A percentile compares a stretch with the other conserved stretches of the same genome.
phyloP scores from a whole-genome alignment of 75 land plant genomes.

The Selaginella moellendorffii region DNA sequence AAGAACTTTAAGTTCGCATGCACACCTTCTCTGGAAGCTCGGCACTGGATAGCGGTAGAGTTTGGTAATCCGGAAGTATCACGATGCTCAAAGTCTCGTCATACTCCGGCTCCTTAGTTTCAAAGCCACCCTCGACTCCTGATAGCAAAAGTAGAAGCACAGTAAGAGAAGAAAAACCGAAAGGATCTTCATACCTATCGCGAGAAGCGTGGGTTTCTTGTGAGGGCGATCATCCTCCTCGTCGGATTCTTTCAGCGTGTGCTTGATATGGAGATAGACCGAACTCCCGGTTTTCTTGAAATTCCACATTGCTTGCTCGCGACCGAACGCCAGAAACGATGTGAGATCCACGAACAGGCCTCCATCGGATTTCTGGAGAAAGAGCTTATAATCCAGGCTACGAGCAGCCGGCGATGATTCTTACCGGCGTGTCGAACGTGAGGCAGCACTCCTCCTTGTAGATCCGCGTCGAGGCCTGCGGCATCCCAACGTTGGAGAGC shows the following conservation, averaged over 20 bases:
- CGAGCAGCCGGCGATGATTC: neutral
- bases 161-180: neutral
- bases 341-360: constrained; percentile 72
- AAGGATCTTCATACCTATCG: constrained; percentile 64
- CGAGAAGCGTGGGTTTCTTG: constrained; percentile 93
- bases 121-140: constrained; percentile 97
- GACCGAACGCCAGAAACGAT: constrained; percentile 91
- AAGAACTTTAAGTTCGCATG: neutral
- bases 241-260: constrained; percentile 42
- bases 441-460: constrained; percentile 95
- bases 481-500: constrained; percentile 70
- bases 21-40: constrained; percentile 96
- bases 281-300: constrained; percentile 77
- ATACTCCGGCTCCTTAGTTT: constrained; percentile 69
- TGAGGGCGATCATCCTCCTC: constrained; percentile 81
- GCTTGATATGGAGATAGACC: constrained; percentile 79
- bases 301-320: constrained; percentile 78
- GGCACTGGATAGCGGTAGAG: constrained; percentile 82
- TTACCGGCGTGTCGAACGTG: constrained; percentile 84
- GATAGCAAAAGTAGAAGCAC: constrained; percentile 10
- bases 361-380: constrained; percentile 75
- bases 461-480: constrained; percentile 85
- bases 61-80: constrained; percentile 55
- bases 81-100: constrained; percentile 67
- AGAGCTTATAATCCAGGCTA: neutral